Base-by-base conservation (phyloP, 495 filamentous ascomycete species). In the Penicillium steckii region DNA sequence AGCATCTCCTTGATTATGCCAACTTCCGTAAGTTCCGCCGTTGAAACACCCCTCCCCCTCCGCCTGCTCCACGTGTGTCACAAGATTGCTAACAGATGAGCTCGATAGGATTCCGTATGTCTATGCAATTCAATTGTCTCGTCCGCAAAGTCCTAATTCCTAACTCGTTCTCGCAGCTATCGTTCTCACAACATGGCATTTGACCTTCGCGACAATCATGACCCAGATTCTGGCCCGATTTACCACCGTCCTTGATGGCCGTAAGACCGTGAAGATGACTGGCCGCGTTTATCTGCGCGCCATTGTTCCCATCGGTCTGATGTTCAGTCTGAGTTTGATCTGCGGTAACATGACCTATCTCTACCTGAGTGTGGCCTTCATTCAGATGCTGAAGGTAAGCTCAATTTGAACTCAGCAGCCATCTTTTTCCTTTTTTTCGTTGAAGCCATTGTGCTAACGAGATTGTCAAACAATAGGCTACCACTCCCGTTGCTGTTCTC, bases 311-410 rank as follows among this genome's bases (percentile, higher is more conserved):
- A 96, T 97, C 65, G 91, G 91, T 54, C 66, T 95, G 51, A 92
- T 93, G 78, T 97, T 95, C 81, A 90, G 86, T 73, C 76, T 95
- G 75, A 91, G 87, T 70, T 81, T 97, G 81, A 96, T 97, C 63
- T 96, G 89, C 73, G 88, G 91, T 52, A 96, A 97, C 74, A 78
- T 92, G 66, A 89, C 92, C 49, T 97, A 96, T 66, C 77, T 97
- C 44, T 95, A 94, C 72, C 82, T 97, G 54, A 89, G 86, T 62
- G 91, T 96, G 54, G 83, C 91, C 38, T 97, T 97, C 72, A 97
- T 97, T 68, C 91, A 97, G 77, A 97, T 97, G 91, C 82, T 97
- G 62, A 96, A 96, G 89, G 86, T 87, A 51, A 46, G 79, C 70
- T 49, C 10, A n/a, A n/a, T n/a, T 21, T 9, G 12, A 23, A 15